Base-by-base conservation (phyloP, 345 rosid species). In the Aethionema arabicum region DNA sequence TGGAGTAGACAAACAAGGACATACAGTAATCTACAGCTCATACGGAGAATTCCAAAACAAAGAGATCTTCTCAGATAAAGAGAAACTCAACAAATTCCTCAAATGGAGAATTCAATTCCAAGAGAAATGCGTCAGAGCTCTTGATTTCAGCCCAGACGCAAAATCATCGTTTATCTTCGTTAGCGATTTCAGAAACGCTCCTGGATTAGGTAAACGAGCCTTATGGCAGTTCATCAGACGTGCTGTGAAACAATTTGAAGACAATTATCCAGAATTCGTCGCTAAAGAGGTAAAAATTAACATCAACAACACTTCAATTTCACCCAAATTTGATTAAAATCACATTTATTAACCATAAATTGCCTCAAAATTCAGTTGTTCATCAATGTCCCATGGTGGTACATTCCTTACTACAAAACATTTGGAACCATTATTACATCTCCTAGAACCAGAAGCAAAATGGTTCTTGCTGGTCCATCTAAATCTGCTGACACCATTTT, bases 311-410 rank as follows among this genome's bases (percentile, higher is more conserved):
- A 21, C 27, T 21, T 21, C 27, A n/a, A n/a, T n/a, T n/a, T n/a
- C n/a, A n/a, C n/a, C n/a, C n/a, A 21, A 21, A 21, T 13, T 15
- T 56, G 3, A 29, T 50, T 13, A 35, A 15, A 6, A 4, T 52
- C 7, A 35, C 33, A 3, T 2, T 11, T 4, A 31, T 40, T 8
- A 11, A 3, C 2, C 27, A 21, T 21, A 1, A 21, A 1, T 21
- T 1, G 2, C 2, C 27, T 1, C 27, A 2, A 21, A 21, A 21
- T 55, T 32, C 62, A 92, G 98, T 84, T 92, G 69, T 89, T 92
- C 59, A 81, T 92, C 83, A 92, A 92, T 74, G 98, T 92, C 12
- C 97, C 97, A 7, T 92, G 98, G 98, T 92, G 98, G 98, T 87
- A 89, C 65, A 73, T 89, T 54, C 93, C 96, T 9, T 89, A 82